phyloP scores from a whole-genome alignment of 495 filamentous ascomycete species.

The Choiromyces venosus region DNA sequence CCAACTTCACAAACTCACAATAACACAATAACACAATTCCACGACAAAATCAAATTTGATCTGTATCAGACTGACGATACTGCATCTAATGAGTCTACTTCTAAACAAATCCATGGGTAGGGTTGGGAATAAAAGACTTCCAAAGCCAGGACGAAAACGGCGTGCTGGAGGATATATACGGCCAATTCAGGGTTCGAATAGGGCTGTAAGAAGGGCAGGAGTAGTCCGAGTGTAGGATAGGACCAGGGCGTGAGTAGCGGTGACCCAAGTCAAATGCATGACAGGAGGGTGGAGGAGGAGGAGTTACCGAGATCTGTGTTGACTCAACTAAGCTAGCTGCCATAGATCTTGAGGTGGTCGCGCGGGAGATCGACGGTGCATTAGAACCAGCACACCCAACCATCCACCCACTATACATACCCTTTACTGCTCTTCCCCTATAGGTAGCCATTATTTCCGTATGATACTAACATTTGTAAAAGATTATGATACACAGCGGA shows the following conservation, averaged over 20 bases:
- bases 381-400: neutral
- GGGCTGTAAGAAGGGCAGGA: neutral
- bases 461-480: neutral
- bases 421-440: neutral
- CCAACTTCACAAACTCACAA: neutral
- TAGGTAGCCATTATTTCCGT: neutral
- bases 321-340: neutral
- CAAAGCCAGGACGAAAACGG: neutral
- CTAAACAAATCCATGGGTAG: neutral
- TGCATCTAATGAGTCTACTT: neutral
- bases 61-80: neutral
- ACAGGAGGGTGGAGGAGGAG: neutral
- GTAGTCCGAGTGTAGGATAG: neutral
- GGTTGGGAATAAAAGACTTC: neutral
- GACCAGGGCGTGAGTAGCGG: neutral
- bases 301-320: neutral
- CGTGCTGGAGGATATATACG: neutral
- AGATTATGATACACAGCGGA: neutral
- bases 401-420: neutral
- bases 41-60: neutral
- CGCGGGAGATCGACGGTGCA: slow-evolving; percentile 3
- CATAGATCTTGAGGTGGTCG: neutral
- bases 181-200: neutral
- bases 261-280: neutral
- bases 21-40: neutral